phyloP scores from a whole-genome alignment of 345 rosid genomes.

The Salix exigua region DNA sequence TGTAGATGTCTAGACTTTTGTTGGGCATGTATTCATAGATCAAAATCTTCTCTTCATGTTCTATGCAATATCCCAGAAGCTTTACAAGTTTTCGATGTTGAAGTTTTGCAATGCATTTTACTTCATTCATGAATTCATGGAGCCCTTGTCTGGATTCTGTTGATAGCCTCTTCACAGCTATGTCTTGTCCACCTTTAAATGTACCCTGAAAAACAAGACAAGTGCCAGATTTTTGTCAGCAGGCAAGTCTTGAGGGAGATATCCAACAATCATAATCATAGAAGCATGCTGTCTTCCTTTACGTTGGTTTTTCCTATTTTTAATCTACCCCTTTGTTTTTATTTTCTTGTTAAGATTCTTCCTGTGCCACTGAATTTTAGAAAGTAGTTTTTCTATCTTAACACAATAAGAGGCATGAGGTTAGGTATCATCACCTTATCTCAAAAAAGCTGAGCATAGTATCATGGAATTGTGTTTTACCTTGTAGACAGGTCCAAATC shows the following conservation, averaged over 20 bases:
- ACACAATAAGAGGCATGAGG: neutral
- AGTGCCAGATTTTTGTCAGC: neutral
- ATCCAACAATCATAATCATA: neutral
- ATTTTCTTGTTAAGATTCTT: neutral
- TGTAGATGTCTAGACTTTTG: constrained; percentile 28
- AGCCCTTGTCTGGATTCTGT: constrained; percentile 42
- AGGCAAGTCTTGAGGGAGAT: neutral
- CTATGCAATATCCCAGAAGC: constrained; percentile 33
- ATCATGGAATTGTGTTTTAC: neutral
- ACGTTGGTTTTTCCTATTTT: neutral
- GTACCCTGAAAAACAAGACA: constrained; percentile 22
- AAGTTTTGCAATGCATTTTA: constrained; percentile 37
- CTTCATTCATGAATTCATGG: constrained; percentile 45
- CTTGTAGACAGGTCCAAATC: constrained; percentile 5
- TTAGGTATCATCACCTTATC: neutral
- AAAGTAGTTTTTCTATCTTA: neutral
- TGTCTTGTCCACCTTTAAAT: constrained; percentile 34
- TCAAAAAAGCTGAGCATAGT: neutral
- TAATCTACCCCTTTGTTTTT: neutral
- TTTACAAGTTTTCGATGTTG: constrained; percentile 50
- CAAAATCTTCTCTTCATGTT: constrained; percentile 25
- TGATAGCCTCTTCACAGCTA: constrained; percentile 48
- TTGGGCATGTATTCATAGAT: constrained; percentile 35
- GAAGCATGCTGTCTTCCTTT: neutral
- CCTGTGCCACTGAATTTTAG: neutral